Evolutionary conservation across 495 filamentous ascomycete genomes (phyloP).

Genomic region (Xylaria grammica): DNA sequence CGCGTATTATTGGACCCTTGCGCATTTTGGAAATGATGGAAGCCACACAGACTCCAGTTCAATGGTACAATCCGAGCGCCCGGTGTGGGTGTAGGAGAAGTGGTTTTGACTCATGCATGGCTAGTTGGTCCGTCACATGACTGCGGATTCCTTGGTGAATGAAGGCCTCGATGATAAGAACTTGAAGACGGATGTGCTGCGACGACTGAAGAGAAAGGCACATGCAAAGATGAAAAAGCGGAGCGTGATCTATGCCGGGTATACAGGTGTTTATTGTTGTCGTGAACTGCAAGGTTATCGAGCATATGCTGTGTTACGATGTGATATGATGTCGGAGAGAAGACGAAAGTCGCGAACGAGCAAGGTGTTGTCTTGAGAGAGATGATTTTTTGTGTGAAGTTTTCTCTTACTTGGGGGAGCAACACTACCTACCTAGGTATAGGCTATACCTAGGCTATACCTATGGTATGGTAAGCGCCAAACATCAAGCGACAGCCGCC

Average conservation of each 20-base stretch:
- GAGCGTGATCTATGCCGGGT: not conserved
- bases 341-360: not conserved
- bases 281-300: not conserved
- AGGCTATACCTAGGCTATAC: no score
- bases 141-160: not conserved
- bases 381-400: no score
- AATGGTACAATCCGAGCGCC: not conserved
- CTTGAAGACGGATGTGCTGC: not conserved
- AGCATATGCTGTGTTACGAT: not conserved
- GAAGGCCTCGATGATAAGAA: not conserved
- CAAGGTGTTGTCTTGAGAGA: no score
- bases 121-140: slow-evolving; percentile 9
- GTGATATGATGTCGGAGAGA: not conserved
- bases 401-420: no score
- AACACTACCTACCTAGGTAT: no score
- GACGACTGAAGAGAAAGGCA: not conserved
- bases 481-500: no score
- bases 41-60: slow-evolving; percentile 28
- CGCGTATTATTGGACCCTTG: slow-evolving; percentile 34
- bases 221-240: not conserved
- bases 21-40: slow-evolving; percentile 36
- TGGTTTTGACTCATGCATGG: slow-evolving; percentile 24
- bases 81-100: slow-evolving; percentile 15
- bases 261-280: not conserved
- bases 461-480: no score